phyloP scores from a whole-genome alignment of 2,329 filamentous ascomycete species.

The Nannizziopsis barbatae region DNA sequence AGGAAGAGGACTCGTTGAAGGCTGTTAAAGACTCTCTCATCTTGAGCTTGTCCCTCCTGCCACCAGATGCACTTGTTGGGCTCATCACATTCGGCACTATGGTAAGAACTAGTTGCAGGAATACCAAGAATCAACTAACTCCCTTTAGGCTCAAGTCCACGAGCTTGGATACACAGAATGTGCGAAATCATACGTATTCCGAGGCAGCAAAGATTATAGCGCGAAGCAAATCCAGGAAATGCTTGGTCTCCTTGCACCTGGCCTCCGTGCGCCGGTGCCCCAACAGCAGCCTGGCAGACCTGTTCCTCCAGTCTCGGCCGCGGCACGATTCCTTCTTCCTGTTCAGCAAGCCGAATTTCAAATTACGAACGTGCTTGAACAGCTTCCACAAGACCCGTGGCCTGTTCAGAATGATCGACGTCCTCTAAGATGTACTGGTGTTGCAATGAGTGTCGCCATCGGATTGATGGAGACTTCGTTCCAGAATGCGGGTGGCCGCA shows the following conservation, averaged over 20 bases:
- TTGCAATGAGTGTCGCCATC: conserved; percentile 89
- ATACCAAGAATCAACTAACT: neutral
- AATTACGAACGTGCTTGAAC: conserved; percentile 88
- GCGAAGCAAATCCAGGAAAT: conserved; percentile 99
- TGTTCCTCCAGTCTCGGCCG: conserved; percentile 63
- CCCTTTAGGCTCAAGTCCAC: conserved; percentile 70
- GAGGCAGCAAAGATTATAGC: conserved; percentile 94
- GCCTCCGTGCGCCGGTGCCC: conserved; percentile 60
- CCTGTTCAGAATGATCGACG: conserved; percentile 89
- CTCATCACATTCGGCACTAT: conserved; percentile 72
- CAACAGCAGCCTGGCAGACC: conserved; percentile 65
- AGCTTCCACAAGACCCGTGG: conserved; percentile 95
- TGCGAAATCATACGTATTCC: conserved; percentile 96
- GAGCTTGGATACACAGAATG: conserved; percentile 97
- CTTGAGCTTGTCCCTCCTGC: conserved; percentile 54
- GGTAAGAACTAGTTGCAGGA: conserved; percentile 41
- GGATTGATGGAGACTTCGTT: conserved; percentile 89
- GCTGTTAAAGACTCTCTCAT: conserved; percentile 56
- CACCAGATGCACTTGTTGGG: conserved; percentile 53
- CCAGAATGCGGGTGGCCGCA: conserved; percentile 84
- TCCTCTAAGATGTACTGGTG: conserved; percentile 81
- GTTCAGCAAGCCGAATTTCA: conserved; percentile 96
- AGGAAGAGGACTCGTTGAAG: conserved; percentile 57
- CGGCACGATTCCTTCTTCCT: conserved; percentile 81
- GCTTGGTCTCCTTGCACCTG: conserved; percentile 69